phyloP scores from a whole-genome alignment of 805 yeast species.

The Myxozyma kluyveri region DNA sequence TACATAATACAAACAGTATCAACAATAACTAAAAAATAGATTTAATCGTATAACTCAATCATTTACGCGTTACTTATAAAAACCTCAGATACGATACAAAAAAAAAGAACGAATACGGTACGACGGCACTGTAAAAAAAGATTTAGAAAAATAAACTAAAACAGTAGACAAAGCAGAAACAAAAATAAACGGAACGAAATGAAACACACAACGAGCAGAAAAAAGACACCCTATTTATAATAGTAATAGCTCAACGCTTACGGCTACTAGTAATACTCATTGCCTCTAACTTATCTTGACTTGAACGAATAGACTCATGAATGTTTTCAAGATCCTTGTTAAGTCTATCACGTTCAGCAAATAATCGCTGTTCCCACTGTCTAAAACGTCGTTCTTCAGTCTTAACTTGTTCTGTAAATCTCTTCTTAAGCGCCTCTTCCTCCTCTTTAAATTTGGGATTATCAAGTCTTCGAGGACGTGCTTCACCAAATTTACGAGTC shows the following conservation, averaged over 20 bases:
- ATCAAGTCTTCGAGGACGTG: slow-evolving; percentile 43
- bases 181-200: background rate
- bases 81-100: background rate
- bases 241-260: slow-evolving; percentile 1
- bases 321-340: slow-evolving; percentile 78
- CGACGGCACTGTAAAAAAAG: too few species aligned
- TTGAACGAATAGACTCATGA: slow-evolving; percentile 10
- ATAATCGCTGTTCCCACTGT: slow-evolving; percentile 97
- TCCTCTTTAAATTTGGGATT: slow-evolving; percentile 96
- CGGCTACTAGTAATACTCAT: slow-evolving; percentile 4
- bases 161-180: background rate
- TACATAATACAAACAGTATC: background rate
- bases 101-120: background rate
- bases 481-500: slow-evolving; percentile 46
- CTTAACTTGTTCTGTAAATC: slow-evolving; percentile 94
- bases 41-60: too few species aligned
- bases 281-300: slow-evolving; percentile 7
- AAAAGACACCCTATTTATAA: background rate
- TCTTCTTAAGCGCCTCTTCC: slow-evolving; percentile 88
- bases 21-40: too few species aligned
- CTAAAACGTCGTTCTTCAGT: slow-evolving; percentile 95
- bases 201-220: background rate
- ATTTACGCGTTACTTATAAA: too few species aligned
- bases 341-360: slow-evolving; percentile 88
- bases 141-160: background rate